These are phyloP conservation scores for Globisporangium canariense DNA, from an alignment of 352 stramenopile species.

Conservation along the genomic window DNA sequence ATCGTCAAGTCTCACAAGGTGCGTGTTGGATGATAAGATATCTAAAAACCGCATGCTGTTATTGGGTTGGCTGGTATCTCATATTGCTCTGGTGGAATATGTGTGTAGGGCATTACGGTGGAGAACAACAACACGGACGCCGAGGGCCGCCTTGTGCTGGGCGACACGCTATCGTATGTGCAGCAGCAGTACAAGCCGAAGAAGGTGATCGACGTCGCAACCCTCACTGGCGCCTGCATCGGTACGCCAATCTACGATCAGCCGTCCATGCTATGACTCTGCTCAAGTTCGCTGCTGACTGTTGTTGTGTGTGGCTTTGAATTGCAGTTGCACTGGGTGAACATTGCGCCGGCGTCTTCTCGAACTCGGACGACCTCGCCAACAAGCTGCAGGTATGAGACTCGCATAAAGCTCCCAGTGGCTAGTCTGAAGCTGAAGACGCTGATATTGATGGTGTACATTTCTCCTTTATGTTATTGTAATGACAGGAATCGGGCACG, in stretches of 20 bases:
- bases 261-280: no score
- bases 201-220: constrained; percentile 93
- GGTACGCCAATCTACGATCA: constrained; percentile 24
- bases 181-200: constrained; percentile 87
- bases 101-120: constrained; percentile 69
- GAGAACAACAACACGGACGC: constrained; percentile 93
- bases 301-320: neutral
- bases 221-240: constrained; percentile 90
- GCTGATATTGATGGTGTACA: constrained; percentile 6
- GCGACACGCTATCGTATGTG: constrained; percentile 87
- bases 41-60: no score
- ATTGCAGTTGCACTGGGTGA: constrained; percentile 77
- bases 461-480: neutral
- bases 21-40: no score
- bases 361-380: constrained; percentile 88
- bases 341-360: constrained; percentile 90
- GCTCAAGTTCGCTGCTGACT: constrained; percentile 1
- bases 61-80: neutral
- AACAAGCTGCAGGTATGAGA: constrained; percentile 44
- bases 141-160: constrained; percentile 90
- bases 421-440: neutral
- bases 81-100: neutral
- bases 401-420: no score
- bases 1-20: constrained; percentile 88
- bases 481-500: constrained; percentile 41